phyloP scores from a whole-genome alignment of 805 yeast genomes.

The Peterozyma xylosa region DNA sequence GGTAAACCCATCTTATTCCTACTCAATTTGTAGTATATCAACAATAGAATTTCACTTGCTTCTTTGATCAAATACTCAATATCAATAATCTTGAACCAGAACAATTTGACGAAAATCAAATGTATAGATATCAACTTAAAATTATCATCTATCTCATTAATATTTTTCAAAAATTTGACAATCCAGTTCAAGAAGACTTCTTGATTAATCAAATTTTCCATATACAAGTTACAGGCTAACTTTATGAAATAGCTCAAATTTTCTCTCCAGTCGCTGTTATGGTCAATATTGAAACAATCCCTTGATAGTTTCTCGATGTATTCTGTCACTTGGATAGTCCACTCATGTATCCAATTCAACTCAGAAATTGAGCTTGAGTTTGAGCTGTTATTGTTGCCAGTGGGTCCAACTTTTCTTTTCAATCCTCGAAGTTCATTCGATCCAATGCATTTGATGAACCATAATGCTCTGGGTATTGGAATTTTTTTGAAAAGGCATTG shows the following conservation, averaged over 20 bases:
- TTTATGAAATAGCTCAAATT: constrained; percentile 54
- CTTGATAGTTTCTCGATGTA: constrained; percentile 45
- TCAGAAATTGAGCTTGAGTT: constrained; percentile 1
- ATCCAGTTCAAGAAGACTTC: constrained; percentile 58
- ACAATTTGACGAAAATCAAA: constrained; percentile 49
- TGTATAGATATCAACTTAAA: constrained; percentile 19
- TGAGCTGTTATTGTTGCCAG: constrained; percentile 8
- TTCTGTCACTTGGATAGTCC: constrained; percentile 80
- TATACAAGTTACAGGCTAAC: constrained; percentile 56
- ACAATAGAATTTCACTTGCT: constrained; percentile 51
- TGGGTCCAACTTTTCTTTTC: constrained; percentile 34
- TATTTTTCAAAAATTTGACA: constrained; percentile 38
- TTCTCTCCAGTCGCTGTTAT: constrained; percentile 32
- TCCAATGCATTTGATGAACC: constrained; percentile 87
- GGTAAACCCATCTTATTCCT: background rate
- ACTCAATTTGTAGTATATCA: constrained; percentile 29
- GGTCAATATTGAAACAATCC: constrained; percentile 21
- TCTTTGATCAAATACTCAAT: constrained; percentile 56
- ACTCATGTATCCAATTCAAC: constrained; percentile 64
- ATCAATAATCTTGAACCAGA: constrained; percentile 63
- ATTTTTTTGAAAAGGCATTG: constrained; percentile 59
- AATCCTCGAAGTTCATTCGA: constrained; percentile 65
- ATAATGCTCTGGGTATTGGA: constrained; percentile 76
- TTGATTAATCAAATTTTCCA: constrained; percentile 60
- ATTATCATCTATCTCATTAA: constrained; percentile 8